Evolutionary conservation across 257 asterid genomes (phyloP).

Genomic region (Nicotiana paniculata): DNA sequence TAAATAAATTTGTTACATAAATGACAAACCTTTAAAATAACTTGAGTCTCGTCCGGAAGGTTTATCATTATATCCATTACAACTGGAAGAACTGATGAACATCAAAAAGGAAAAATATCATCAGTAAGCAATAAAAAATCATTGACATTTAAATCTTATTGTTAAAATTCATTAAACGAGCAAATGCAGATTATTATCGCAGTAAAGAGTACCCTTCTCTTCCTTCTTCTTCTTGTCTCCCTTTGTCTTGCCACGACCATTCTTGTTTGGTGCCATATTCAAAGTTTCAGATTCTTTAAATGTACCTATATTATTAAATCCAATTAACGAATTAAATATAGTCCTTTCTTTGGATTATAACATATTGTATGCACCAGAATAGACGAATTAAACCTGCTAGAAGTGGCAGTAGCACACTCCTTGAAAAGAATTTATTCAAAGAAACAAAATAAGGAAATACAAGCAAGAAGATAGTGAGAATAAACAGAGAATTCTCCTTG

Average conservation of each 20-base stretch:
- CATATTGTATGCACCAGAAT: too few relatives aligned
- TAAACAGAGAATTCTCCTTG: background rate
- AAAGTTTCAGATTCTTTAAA: background rate
- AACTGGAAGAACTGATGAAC: conserved; percentile 89
- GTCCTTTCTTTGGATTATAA: background rate
- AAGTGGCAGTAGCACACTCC: too few relatives aligned
- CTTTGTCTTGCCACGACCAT: conserved; percentile 75
- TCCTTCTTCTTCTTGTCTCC: conserved; percentile 96
- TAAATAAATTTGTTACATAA: background rate
- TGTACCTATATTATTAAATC: background rate
- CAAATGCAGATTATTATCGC: background rate
- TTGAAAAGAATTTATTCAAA: too few relatives aligned
- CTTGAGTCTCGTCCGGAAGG: conserved; percentile 78
- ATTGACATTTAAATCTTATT: background rate
- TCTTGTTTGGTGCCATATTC: conserved; percentile 79
- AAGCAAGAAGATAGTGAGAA: background rate
- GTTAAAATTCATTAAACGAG: background rate
- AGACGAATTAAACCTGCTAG: too few relatives aligned
- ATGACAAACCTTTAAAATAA: conserved; percentile 66
- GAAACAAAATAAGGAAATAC: too few relatives aligned
- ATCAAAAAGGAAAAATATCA: background rate
- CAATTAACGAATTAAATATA: background rate
- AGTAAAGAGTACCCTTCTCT: conserved; percentile 56
- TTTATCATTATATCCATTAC: conserved; percentile 73
- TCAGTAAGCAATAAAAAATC: background rate